Conservation (phyloP, 805 yeast genomes). For the Soucietia sequanensis region DNA sequence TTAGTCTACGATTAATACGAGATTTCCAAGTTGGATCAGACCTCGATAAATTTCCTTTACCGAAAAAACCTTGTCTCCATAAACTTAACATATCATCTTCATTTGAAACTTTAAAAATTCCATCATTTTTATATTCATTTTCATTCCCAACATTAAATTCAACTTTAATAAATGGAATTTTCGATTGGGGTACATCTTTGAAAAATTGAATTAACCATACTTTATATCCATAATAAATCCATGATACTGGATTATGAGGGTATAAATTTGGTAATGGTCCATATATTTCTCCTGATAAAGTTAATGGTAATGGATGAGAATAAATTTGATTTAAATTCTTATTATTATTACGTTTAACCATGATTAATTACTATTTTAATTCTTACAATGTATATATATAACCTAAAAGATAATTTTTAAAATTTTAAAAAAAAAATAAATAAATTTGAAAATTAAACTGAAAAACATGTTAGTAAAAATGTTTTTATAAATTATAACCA, state of each 20-base stretch:
- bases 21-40: conserved; percentile 89
- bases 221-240: conserved; percentile 46
- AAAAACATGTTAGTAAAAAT: not conserved
- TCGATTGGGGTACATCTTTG: conserved; percentile 26
- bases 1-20: conserved; percentile 59
- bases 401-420: not conserved
- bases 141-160: too few relatives aligned
- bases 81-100: conserved; percentile 50
- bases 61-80: conserved; percentile 90
- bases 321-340: conserved; percentile 30
- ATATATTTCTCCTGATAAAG: conserved; percentile 30
- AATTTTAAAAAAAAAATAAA: too few relatives aligned
- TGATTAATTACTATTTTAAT: conserved; percentile 5
- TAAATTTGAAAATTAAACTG: not conserved
- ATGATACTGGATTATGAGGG: conserved; percentile 69
- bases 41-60: conserved; percentile 85
- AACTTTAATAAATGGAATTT: conserved; percentile 18
- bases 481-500: conserved; percentile 1
- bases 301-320: conserved; percentile 59
- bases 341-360: conserved; percentile 32
- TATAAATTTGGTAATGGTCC: conserved; percentile 51
- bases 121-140: too few relatives aligned
- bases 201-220: conserved; percentile 20
- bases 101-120: conserved; percentile 41
- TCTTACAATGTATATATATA: too few relatives aligned